Conservation (phyloP, 495 filamentous ascomycete genomes). For the Collariella sp. region DNA sequence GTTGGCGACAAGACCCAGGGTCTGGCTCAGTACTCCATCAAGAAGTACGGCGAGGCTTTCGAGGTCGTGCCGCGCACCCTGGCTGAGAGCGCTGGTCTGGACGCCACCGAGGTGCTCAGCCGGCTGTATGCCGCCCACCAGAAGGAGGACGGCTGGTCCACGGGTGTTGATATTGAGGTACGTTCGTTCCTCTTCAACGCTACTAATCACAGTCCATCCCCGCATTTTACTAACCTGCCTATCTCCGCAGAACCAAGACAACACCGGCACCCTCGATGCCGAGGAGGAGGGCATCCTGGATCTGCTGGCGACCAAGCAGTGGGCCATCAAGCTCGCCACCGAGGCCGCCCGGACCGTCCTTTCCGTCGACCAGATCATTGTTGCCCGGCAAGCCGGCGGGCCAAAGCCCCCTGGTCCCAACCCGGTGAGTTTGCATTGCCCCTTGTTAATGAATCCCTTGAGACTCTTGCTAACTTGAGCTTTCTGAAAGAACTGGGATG, state of each 20-base stretch:
- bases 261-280: constrained; percentile 75
- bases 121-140: constrained; percentile 87
- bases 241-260: constrained; percentile 53
- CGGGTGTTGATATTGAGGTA: constrained; percentile 86
- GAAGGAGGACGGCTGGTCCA: constrained; percentile 78
- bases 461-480: too few relatives aligned
- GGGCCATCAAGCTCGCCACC: constrained; percentile 93
- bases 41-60: constrained; percentile 95
- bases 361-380: constrained; percentile 98
- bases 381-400: constrained; percentile 92
- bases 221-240: constrained; percentile 6
- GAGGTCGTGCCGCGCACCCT: constrained; percentile 91
- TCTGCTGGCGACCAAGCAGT: constrained; percentile 80
- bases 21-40: constrained; percentile 87
- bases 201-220: neutral
- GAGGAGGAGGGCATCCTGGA: constrained; percentile 88
- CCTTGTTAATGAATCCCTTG: too few relatives aligned
- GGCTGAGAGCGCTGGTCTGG: constrained; percentile 88
- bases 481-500: constrained; percentile 74
- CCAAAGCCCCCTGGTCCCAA: constrained; percentile 94
- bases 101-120: constrained; percentile 90
- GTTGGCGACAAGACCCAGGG: constrained; percentile 88
- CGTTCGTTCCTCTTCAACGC: too few relatives aligned
- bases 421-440: constrained; percentile 36
- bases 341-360: constrained; percentile 91